These are phyloP conservation scores for Penicillium bovifimosum DNA, from an alignment of 495 filamentous ascomycete genomes.

Conservation along the genomic window DNA sequence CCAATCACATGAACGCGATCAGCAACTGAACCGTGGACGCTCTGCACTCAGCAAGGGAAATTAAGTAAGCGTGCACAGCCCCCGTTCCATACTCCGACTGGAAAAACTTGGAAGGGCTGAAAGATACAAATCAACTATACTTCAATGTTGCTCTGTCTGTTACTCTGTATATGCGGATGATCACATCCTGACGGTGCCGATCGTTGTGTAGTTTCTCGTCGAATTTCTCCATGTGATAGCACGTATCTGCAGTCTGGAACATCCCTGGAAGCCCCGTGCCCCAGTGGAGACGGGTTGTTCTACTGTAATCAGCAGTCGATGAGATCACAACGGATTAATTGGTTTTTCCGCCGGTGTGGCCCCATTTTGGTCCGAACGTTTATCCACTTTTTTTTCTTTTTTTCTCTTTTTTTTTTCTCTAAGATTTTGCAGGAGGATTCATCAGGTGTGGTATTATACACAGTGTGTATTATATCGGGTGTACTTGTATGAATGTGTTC, in stretches of 20 bases:
- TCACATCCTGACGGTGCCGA: no score
- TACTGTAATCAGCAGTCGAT: slow-evolving; percentile 8
- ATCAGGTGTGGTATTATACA: background rate
- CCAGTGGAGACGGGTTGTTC: background rate
- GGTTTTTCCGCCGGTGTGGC: background rate
- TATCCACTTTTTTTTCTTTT: background rate
- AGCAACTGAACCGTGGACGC: background rate
- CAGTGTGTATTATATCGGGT: no score
- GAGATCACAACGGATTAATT: slow-evolving; percentile 16
- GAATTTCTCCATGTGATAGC: no score
- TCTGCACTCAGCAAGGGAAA: background rate
- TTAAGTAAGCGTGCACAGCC: background rate
- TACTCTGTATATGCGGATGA: no score
- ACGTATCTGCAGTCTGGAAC: background rate
- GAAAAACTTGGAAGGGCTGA: background rate
- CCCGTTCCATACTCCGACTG: no score
- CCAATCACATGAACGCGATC: slow-evolving; percentile 1
- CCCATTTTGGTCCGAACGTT: background rate
- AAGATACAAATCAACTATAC: no score
- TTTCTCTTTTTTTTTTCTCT: background rate
- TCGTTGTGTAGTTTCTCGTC: no score
- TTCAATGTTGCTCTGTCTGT: no score
- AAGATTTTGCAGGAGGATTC: background rate
- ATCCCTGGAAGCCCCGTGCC: background rate
- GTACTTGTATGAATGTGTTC: no score